Percentiles rank a stretch among this genome's conserved stretches.
Evolutionary conservation across 805 yeast species (phyloP).

Genomic region (Candida dajiaensis): DNA sequence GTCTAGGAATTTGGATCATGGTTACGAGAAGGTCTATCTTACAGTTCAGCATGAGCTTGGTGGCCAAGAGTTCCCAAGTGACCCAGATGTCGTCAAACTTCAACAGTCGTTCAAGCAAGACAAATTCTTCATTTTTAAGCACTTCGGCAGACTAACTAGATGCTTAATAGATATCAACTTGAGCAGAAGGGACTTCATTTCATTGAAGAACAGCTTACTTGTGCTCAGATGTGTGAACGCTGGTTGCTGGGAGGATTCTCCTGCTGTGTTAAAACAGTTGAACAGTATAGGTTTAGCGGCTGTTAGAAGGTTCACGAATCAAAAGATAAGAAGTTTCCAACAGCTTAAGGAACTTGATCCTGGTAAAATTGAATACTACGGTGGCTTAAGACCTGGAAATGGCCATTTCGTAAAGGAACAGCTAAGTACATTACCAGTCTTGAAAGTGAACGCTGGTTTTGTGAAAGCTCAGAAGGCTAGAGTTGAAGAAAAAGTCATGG

Average conservation of each 20-base stretch:
- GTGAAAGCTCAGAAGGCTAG: constrained; percentile 8
- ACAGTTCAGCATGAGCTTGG: constrained; percentile 46
- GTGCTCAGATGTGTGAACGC: constrained; percentile 37
- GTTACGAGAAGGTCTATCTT: constrained; percentile 34
- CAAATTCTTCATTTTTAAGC: constrained; percentile 36
- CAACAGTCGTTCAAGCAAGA: constrained; percentile 39
- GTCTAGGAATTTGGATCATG: constrained; percentile 19
- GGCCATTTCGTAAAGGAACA: constrained; percentile 33
- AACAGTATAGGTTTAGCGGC: constrained; percentile 39
- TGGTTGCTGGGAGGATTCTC: constrained; percentile 45
- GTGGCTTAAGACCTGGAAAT: constrained; percentile 35
- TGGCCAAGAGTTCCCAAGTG: constrained; percentile 40
- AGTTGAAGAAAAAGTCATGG: constrained; percentile 13
- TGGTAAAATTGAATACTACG: constrained; percentile 33
- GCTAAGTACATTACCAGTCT: constrained; percentile 30
- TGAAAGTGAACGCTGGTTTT: constrained; percentile 21
- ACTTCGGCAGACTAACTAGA: constrained; percentile 35
- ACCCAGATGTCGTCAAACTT: constrained; percentile 33
- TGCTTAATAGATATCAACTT: constrained; percentile 40
- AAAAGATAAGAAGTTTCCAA: constrained; percentile 28
- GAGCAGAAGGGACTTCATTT: constrained; percentile 35
- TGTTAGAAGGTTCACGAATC: constrained; percentile 32
- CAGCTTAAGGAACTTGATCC: constrained; percentile 27
- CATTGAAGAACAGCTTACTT: constrained; percentile 33
- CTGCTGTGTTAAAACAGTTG: constrained; percentile 40